A percentile compares a stretch with the other conserved stretches of the same genome.
phyloP scores from a whole-genome alignment of 139 green algal genomes.

The Coelastrella sp. region DNA sequence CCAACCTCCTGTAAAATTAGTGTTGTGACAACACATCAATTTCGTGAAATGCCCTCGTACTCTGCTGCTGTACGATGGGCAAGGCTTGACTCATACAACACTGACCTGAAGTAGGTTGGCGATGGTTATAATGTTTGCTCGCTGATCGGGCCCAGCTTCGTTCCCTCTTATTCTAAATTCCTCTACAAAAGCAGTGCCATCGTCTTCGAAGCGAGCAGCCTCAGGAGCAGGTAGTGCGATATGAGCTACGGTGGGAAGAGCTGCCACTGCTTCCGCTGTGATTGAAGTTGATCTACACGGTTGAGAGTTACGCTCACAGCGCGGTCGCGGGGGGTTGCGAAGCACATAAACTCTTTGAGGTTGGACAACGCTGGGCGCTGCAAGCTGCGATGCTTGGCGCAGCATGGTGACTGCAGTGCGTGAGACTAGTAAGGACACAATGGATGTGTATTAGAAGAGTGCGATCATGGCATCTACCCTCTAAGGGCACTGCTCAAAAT shows the following conservation, averaged over 20 bases:
- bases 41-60: too few relatives aligned
- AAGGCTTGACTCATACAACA: too few relatives aligned
- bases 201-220: constrained; percentile 16
- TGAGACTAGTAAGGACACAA: background rate
- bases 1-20: constrained; percentile 78
- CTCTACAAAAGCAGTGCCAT: constrained; percentile 59
- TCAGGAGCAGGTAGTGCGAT: constrained; percentile 1
- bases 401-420: background rate
- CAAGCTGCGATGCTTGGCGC: background rate
- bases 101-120: constrained; percentile 88
- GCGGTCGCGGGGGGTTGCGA: too few relatives aligned
- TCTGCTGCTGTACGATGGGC: too few relatives aligned
- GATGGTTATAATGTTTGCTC: constrained; percentile 81
- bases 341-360: background rate
- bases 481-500: background rate
- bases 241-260: constrained; percentile 3
- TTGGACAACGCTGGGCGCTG: background rate
- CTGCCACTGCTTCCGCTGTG: background rate
- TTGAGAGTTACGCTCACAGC: too few relatives aligned
- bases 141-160: constrained; percentile 84
- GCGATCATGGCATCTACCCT: too few relatives aligned
- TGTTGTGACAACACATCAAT: too few relatives aligned
- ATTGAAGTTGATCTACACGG: background rate
- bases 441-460: background rate
- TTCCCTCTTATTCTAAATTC: constrained; percentile 82